These are phyloP conservation scores for Clitoria ternatea DNA, from an alignment of 306 rosid genomes.

Conservation along the genomic window DNA sequence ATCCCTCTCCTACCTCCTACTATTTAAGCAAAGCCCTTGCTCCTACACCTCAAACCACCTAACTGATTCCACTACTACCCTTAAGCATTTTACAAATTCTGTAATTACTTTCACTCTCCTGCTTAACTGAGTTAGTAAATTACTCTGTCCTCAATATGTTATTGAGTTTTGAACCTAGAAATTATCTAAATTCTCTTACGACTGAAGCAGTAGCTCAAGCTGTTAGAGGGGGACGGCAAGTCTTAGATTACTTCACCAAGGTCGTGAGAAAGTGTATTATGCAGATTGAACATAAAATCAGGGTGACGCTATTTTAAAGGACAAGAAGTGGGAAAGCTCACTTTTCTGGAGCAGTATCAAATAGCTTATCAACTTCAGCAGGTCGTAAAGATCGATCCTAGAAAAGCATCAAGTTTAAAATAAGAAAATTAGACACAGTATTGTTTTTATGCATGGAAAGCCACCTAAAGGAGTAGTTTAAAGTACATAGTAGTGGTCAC, in stretches of 20 bases:
- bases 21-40: neutral
- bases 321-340: conserved; percentile 17
- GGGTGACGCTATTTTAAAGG: neutral
- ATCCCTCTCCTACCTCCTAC: neutral
- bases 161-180: conserved; percentile 8
- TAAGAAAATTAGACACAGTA: conserved; percentile 24
- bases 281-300: neutral
- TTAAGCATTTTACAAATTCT: neutral
- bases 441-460: conserved; percentile 11
- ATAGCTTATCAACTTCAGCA: conserved; percentile 68
- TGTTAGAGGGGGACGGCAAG: neutral
- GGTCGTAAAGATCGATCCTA: conserved; percentile 75
- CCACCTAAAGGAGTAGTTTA: conserved; percentile 8
- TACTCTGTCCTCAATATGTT: neutral
- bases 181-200: neutral
- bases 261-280: neutral
- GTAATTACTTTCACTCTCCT: neutral
- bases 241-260: conserved; percentile 3
- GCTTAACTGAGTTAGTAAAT: neutral
- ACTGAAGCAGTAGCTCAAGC: conserved; percentile 23
- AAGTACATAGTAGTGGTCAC: conserved; percentile 12
- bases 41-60: neutral
- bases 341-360: conserved; percentile 90
- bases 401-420: conserved; percentile 30
- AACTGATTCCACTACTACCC: neutral